Evolutionary conservation across 1,284 basidiomycete genomes (phyloP).

Genomic region (Ustilago shanxiensis): DNA sequence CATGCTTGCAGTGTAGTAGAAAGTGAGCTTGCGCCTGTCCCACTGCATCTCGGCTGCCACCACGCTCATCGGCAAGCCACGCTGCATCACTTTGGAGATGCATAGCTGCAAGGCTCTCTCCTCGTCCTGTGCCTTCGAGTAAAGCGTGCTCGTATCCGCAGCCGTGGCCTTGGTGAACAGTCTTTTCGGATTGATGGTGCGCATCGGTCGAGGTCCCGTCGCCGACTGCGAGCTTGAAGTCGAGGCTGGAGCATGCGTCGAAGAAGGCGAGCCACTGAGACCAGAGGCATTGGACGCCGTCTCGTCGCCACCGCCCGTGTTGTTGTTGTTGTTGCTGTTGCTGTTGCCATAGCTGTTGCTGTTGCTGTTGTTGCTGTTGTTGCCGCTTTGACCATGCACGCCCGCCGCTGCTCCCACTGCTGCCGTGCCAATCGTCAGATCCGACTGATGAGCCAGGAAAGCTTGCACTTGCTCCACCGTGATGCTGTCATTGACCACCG

Average conservation of each 20-base stretch:
- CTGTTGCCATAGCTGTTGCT: not conserved
- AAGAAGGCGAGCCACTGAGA: conserved; percentile 24
- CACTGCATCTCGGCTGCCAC: conserved; percentile 97
- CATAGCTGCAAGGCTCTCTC: conserved; percentile 90
- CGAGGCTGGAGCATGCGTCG: conserved; percentile 4
- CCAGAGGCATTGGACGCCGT: conserved; percentile 27
- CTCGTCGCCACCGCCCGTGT: conserved; percentile 22
- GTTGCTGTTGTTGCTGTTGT: not conserved
- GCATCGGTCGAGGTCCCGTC: conserved; percentile 40
- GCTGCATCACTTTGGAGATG: conserved; percentile 82
- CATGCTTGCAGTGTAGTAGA: conserved; percentile 96
- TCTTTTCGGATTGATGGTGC: conserved; percentile 81
- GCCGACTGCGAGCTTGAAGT: not conserved
- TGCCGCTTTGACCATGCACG: conserved; percentile 9
- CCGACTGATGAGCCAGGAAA: conserved; percentile 61
- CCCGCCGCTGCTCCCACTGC: conserved; percentile 23
- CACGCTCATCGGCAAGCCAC: conserved; percentile 92
- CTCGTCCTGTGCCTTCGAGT: conserved; percentile 80
- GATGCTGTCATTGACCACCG: conserved; percentile 73
- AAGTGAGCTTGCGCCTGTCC: conserved; percentile 89
- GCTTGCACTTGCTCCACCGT: conserved; percentile 88
- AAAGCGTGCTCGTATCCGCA: conserved; percentile 75
- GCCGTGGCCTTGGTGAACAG: conserved; percentile 91
- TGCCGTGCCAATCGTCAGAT: conserved; percentile 43
- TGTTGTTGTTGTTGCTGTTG: not conserved